Evolutionary conservation across 2,329 filamentous ascomycete genomes (phyloP).

Genomic region (Hypoxylon sp.): DNA sequence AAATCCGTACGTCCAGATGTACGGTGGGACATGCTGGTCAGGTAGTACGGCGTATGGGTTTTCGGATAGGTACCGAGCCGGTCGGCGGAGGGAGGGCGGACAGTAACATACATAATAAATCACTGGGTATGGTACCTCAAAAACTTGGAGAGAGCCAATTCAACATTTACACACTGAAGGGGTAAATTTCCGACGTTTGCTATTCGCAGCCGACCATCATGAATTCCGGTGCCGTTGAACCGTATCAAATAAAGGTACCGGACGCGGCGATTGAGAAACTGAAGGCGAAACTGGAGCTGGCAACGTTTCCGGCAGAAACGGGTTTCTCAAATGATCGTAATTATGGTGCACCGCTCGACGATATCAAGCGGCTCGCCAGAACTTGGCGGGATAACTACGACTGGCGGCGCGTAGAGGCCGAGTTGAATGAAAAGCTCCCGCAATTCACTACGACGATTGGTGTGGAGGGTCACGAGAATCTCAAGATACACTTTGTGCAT

Average conservation of each 20-base stretch:
- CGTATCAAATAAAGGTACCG: constrained; percentile 43
- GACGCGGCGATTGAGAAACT: constrained; percentile 37
- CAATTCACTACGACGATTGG: constrained; percentile 69
- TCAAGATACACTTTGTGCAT: constrained; percentile 75
- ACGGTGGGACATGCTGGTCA: neutral
- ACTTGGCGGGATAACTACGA: constrained; percentile 72
- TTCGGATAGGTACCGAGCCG: neutral
- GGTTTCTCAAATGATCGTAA: constrained; percentile 63
- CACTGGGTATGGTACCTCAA: neutral
- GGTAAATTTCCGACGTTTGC: neutral
- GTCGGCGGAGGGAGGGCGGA: neutral
- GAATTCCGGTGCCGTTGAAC: constrained; percentile 23
- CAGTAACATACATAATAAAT: neutral
- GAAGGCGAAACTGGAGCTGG: constrained; percentile 37
- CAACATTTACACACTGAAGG: neutral
- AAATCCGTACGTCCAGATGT: neutral
- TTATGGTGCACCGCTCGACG: constrained; percentile 71
- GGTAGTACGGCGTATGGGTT: neutral
- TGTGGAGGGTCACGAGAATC: constrained; percentile 70
- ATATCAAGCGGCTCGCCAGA: constrained; percentile 70
- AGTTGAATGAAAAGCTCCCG: constrained; percentile 69
- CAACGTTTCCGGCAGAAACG: constrained; percentile 40
- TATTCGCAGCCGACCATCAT: constrained; percentile 1
- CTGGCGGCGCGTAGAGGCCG: constrained; percentile 72
- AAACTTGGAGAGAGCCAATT: neutral